Conservation (phyloP, 2,329 filamentous ascomycete species). For the Lojkania enalia region DNA sequence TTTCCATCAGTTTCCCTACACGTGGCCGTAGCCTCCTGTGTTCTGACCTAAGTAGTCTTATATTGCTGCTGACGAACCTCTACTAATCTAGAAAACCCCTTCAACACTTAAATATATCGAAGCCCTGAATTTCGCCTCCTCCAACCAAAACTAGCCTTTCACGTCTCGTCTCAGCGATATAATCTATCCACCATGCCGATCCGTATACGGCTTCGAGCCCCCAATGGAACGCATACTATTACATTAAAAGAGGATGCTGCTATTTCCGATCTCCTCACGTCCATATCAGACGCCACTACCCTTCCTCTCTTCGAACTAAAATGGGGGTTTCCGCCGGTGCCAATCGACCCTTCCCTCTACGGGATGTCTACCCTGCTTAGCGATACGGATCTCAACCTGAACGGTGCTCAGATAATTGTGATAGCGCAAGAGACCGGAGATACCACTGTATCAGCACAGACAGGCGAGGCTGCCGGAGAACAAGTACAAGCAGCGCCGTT, state of each 20-base stretch:
- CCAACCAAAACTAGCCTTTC: conserved; percentile 3
- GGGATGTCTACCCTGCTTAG: conserved; percentile 55
- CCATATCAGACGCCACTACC: conserved; percentile 66
- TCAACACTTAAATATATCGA: not conserved
- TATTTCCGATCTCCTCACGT: conserved; percentile 62
- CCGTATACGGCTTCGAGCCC: conserved; percentile 75
- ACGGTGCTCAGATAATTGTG: conserved; percentile 72
- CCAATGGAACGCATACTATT: conserved; percentile 71
- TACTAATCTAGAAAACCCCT: not conserved
- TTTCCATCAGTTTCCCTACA: too few species aligned
- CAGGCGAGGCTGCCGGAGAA: conserved; percentile 19
- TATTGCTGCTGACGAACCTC: too few species aligned
- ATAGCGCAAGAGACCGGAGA: conserved; percentile 50
- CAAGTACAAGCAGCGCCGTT: conserved; percentile 39
- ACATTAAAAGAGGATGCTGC: conserved; percentile 70
- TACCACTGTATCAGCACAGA: conserved; percentile 26
- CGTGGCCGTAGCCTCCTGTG: too few species aligned
- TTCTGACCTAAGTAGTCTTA: too few species aligned
- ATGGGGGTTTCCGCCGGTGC: conserved; percentile 79
- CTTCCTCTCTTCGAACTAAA: conserved; percentile 74
- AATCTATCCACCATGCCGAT: conserved; percentile 55
- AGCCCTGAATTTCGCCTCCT: conserved; percentile 1
- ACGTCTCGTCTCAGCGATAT: conserved; percentile 19
- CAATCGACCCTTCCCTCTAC: conserved; percentile 63
- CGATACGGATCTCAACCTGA: conserved; percentile 63